Conservation (phyloP, 495 filamentous ascomycete genomes). For the Talaromyces adpressus region DNA sequence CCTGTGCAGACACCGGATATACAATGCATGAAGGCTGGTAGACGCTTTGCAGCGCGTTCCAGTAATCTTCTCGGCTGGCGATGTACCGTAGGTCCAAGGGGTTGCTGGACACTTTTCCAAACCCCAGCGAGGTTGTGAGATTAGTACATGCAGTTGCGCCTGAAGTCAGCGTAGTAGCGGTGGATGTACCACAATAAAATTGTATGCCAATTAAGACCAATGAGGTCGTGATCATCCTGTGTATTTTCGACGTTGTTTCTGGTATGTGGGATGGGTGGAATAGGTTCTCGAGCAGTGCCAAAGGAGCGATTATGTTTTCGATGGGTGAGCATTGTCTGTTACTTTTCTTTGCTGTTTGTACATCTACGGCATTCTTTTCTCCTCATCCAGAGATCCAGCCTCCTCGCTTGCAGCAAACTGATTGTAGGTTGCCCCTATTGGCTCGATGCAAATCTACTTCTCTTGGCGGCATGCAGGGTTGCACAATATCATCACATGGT, state of each 20-base stretch:
- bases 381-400: not conserved
- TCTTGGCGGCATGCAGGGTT: not conserved
- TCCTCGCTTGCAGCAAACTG: not conserved
- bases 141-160: not conserved
- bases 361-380: not conserved
- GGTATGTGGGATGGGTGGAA: not conserved
- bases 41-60: not conserved
- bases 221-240: not conserved
- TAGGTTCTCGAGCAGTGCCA: not conserved
- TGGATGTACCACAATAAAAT: not conserved
- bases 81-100: not conserved
- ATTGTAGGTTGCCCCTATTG: not conserved
- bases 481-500: not conserved
- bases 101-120: not conserved
- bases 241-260: not conserved
- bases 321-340: not conserved
- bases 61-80: not conserved
- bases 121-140: not conserved
- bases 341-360: not conserved
- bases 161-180: not conserved
- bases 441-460: not conserved
- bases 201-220: not conserved
- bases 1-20: not conserved
- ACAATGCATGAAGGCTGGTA: not conserved
- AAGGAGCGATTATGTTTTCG: not conserved